phyloP scores from a whole-genome alignment of 2,329 filamentous ascomycete genomes.

The Botrytis elliptica region DNA sequence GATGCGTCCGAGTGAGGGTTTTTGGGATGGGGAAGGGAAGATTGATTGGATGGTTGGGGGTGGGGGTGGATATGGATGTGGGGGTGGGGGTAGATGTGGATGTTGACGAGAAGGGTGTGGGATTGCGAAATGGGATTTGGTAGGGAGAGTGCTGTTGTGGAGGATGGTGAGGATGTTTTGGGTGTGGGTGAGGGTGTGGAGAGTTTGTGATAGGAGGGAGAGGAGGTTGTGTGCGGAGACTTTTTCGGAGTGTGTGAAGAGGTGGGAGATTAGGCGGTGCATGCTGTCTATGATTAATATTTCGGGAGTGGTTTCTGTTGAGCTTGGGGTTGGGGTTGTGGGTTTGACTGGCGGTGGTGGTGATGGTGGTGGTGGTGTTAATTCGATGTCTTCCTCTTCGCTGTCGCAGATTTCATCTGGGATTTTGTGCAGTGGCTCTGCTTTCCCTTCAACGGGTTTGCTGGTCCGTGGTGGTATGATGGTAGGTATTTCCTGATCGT shows the following conservation, averaged over 20 bases:
- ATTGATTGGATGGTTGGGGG: slow-evolving; percentile 24
- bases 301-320: slow-evolving; percentile 34
- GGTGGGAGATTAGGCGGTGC: slow-evolving; percentile 49
- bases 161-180: slow-evolving; percentile 52
- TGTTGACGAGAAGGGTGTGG: slow-evolving; percentile 1
- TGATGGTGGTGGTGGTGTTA: neutral
- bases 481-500: neutral
- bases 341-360: neutral
- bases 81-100: neutral
- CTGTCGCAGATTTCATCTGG: slow-evolving; percentile 40
- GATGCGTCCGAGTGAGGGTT: slow-evolving; percentile 47
- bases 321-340: neutral
- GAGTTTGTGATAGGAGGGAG: slow-evolving; percentile 48
- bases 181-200: slow-evolving; percentile 48
- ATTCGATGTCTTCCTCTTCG: slow-evolving; percentile 15
- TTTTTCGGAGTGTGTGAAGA: slow-evolving; percentile 49
- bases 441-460: neutral
- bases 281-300: slow-evolving; percentile 57
- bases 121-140: slow-evolving; percentile 13
- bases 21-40: slow-evolving; percentile 29
- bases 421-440: neutral
- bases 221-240: slow-evolving; percentile 51
- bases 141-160: slow-evolving; percentile 50
- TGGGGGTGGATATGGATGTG: neutral
- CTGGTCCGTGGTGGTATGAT: neutral